phyloP scores from a whole-genome alignment of 2,329 filamentous ascomycete species.

The Dothistroma pini region DNA sequence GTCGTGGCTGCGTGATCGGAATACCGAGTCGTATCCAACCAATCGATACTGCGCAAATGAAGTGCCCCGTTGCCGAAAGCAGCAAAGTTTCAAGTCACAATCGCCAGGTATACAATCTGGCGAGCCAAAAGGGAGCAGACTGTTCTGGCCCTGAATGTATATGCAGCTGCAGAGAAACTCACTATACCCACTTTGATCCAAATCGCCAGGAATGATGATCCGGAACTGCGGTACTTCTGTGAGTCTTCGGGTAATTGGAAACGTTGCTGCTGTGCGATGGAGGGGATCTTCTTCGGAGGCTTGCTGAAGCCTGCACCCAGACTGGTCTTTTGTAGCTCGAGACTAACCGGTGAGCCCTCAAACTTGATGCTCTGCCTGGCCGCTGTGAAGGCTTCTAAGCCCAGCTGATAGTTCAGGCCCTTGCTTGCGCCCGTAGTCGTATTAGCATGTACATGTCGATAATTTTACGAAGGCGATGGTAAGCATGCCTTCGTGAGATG shows the following conservation, averaged over 20 bases:
- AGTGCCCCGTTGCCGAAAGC: conserved; percentile 2
- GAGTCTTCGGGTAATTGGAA: conserved; percentile 1
- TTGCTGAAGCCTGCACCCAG: conserved; percentile 13
- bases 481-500: background rate
- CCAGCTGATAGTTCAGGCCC: conserved; percentile 2
- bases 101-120: background rate
- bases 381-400: background rate
- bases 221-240: conserved; percentile 2
- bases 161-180: conserved; percentile 5
- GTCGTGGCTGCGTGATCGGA: conserved; percentile 4
- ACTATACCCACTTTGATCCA: background rate
- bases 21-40: conserved; percentile 1
- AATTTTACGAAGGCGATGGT: background rate
- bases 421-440: background rate
- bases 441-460: background rate
- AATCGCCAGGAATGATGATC: background rate
- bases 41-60: background rate
- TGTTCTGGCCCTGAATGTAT: conserved; percentile 8
- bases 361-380: conserved; percentile 11
- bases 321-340: conserved; percentile 13
- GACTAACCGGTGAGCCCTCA: conserved; percentile 19
- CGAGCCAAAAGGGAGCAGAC: conserved; percentile 3
- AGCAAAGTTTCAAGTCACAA: background rate
- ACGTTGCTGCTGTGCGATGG: conserved; percentile 1
- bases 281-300: conserved; percentile 10